Evolutionary conservation across 306 rosid species (phyloP), one percentile per base, ranked within the genome.

Genomic region (Ammopiptanthus mongolicus): DNA sequence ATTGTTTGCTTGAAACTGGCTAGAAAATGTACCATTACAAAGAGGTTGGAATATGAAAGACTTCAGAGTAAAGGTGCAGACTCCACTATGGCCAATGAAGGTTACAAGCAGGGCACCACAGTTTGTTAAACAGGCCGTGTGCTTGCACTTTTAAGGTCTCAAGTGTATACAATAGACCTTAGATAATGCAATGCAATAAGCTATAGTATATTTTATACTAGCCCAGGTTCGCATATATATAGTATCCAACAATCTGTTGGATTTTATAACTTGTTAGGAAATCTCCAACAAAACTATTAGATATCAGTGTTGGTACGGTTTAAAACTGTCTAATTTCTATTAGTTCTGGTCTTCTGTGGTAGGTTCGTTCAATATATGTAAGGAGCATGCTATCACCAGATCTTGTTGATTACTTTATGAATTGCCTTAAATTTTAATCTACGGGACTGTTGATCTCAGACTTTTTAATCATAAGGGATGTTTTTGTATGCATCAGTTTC

Each of bases 11-110:
- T 90, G 75, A 90, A 77, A 78, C 46, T 81, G 48, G 87, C 91
- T 6, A 82, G 80, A 66, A 87, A 81, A 79, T 79, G 59, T 70
- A 75, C 71, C 60, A 75, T 83, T 11, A 74, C 76, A 47, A 65
- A 81, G 58, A 66, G 80, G 72, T 66, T 89, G 47, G 95, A 82
- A 47, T 94, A 94, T 71, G 91, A 94, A 83, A 90, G 90, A 75
- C 93, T 94, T 85, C 87, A 77, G 42, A 82, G 67, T 31, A 83
- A 78, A 80, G 84, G 64, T 56, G 81, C 77, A 23, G 96, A 91
- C 62, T 76, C 85, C 50, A 62, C 84, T 5, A 47, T 82, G 59
- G 74, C 62, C 56, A 67, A 41, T 42, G 87, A 82, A 78, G 85
- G 81, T 78, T 76, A 85, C 75, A 86, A 86, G 85, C 90, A 75